These are phyloP conservation scores for Rhizopogon vinicolor DNA, from an alignment of 768 basidiomycete species.

Conservation along the genomic window DNA sequence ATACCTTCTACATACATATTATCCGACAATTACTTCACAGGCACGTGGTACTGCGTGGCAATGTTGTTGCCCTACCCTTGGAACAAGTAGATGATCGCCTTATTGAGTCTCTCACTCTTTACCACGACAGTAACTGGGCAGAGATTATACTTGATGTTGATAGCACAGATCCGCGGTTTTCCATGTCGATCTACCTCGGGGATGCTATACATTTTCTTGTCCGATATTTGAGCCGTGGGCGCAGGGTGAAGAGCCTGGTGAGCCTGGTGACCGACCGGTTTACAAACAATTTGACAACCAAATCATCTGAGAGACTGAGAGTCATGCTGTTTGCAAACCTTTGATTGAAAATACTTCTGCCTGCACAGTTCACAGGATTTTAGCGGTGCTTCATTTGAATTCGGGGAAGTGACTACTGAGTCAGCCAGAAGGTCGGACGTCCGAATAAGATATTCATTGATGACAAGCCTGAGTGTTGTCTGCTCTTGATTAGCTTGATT, in stretches of 20 bases:
- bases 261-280: not conserved
- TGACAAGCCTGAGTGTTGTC: not conserved
- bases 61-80: too few species aligned
- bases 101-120: too few species aligned
- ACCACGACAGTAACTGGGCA: not conserved
- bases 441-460: not conserved
- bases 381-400: not conserved
- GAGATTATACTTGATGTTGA: not conserved
- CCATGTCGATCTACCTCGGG: not conserved
- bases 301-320: too few species aligned
- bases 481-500: not conserved
- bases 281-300: too few species aligned
- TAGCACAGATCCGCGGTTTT: not conserved
- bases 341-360: not conserved
- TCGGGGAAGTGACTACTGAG: too few species aligned
- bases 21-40: too few species aligned
- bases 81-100: too few species aligned
- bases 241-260: not conserved
- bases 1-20: too few species aligned
- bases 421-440: too few species aligned
- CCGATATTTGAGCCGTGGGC: not conserved
- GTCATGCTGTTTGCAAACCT: not conserved
- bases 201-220: too few species aligned
- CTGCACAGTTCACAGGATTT: not conserved
- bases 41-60: too few species aligned